Evolutionary conservation across 768 basidiomycete genomes (phyloP).

Genomic region (Rhizopogon vulgaris): DNA sequence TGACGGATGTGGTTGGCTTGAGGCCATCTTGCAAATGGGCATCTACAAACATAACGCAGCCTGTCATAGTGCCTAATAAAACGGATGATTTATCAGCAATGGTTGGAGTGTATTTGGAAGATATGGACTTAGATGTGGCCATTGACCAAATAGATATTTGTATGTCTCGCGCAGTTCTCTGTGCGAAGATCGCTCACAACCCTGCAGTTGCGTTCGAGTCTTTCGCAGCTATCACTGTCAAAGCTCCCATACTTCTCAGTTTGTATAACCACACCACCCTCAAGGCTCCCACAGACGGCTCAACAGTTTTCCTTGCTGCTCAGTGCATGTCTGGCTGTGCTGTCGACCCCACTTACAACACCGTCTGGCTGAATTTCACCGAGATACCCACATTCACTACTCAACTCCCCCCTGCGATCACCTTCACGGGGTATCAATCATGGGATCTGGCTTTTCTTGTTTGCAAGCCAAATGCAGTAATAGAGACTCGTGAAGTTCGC

Average conservation of each 20-base stretch:
- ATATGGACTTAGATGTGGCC: constrained; percentile 14
- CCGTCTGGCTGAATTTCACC: constrained; percentile 11
- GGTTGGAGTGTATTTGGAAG: constrained; percentile 11
- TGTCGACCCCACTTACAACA: background rate
- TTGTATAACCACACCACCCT: constrained; percentile 20
- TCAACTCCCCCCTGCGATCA: background rate
- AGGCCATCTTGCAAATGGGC: constrained; percentile 23
- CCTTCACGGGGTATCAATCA: background rate
- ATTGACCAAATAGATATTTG: background rate
- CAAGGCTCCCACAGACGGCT: constrained; percentile 11
- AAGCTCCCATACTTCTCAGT: background rate
- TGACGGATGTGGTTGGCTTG: constrained; percentile 21
- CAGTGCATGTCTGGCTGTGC: constrained; percentile 16
- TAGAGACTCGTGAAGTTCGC: constrained; percentile 24
- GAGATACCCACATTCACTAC: constrained; percentile 9
- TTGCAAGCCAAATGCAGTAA: constrained; percentile 16
- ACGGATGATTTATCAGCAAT: background rate
- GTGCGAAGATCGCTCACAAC: background rate
- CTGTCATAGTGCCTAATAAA: constrained; percentile 11
- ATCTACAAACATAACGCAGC: constrained; percentile 18
- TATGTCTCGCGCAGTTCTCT: constrained; percentile 4
- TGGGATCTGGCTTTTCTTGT: constrained; percentile 17
- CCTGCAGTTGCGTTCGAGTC: background rate
- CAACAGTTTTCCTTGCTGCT: constrained; percentile 16
- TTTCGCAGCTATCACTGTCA: background rate